These are phyloP conservation scores for Pseudocercospora pini-densiflorae DNA, from an alignment of 2,329 filamentous ascomycete genomes.

Conservation along the genomic window DNA sequence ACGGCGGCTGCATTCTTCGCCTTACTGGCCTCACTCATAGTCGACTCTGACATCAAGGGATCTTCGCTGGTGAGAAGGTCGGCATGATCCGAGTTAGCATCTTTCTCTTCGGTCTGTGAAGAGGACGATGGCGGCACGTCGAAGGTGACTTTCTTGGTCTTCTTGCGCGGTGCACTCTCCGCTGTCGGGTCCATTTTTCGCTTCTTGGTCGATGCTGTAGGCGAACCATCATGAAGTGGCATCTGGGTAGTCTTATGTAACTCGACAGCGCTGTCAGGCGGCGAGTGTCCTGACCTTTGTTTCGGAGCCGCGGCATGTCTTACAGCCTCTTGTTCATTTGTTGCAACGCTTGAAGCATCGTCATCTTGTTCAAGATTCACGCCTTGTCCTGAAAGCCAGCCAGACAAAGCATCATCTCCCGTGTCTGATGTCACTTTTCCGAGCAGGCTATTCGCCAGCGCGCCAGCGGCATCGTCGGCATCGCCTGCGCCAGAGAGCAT, in stretches of 20 bases:
- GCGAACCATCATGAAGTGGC: constrained; percentile 23
- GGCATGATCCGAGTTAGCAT: not conserved
- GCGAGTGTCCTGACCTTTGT: constrained; percentile 18
- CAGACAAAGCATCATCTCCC: constrained; percentile 33
- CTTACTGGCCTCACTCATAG: not conserved
- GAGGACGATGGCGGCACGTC: constrained; percentile 16
- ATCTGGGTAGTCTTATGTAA: constrained; percentile 19
- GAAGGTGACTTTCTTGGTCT: constrained; percentile 25
- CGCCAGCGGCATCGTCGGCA: constrained; percentile 48
- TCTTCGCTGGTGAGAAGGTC: constrained; percentile 17
- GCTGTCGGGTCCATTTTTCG: constrained; percentile 5
- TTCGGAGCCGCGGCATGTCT: constrained; percentile 16
- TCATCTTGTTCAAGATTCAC: constrained; percentile 38
- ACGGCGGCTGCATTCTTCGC: constrained; percentile 9
- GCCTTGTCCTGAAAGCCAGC: constrained; percentile 41
- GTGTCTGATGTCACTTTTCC: constrained; percentile 37
- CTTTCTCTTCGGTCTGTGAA: not conserved
- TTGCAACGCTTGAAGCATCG: constrained; percentile 34
- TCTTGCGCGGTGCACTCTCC: constrained; percentile 15
- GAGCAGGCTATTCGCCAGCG: constrained; percentile 50
- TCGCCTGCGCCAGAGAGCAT: constrained; percentile 49
- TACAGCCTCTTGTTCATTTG: constrained; percentile 38
- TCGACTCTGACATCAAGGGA: constrained; percentile 16
- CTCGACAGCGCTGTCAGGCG: constrained; percentile 25
- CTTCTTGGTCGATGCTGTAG: constrained; percentile 20